A percentile compares a stretch with the other conserved stretches of the same genome.
Conservation (phyloP, 129 eudicot genomes). For the Saussurea involucrata region DNA sequence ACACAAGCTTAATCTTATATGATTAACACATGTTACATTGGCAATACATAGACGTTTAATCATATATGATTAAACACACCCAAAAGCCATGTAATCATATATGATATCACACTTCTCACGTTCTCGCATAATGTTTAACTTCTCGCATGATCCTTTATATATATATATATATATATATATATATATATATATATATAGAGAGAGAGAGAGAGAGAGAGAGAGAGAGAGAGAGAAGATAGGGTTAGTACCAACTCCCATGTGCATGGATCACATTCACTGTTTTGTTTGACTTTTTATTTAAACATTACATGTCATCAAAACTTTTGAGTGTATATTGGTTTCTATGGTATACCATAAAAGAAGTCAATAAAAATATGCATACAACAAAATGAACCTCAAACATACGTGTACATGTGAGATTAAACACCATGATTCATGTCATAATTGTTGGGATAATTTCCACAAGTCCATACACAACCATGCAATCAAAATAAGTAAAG, state of each 20-base stretch:
- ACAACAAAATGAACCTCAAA: neutral
- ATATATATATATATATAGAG: too few species aligned
- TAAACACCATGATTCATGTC: neutral
- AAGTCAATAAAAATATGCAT: neutral
- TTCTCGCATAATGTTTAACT: too few species aligned
- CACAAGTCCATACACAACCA: neutral
- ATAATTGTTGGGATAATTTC: neutral
- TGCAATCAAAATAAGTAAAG: neutral
- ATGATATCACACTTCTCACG: too few species aligned
- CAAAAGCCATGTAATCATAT: too few species aligned
- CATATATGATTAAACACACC: too few species aligned
- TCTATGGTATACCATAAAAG: neutral
- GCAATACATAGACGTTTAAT: too few species aligned
- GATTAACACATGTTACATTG: too few species aligned
- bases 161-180: too few species aligned
- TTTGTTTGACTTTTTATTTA: neutral
- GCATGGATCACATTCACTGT: slow-evolving; percentile 14
- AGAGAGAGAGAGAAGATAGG: neutral
- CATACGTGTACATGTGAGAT: neutral
- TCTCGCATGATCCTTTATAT: too few species aligned
- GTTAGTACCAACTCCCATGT: slow-evolving; percentile 19
- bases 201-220: too few species aligned
- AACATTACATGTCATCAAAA: neutral
- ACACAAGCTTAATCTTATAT: too few species aligned
- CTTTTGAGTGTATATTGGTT: neutral